Evolutionary conservation across 768 basidiomycete genomes (phyloP), one percentile per base, ranked within the genome.

Genomic region (Xanthoconium stramineum): DNA sequence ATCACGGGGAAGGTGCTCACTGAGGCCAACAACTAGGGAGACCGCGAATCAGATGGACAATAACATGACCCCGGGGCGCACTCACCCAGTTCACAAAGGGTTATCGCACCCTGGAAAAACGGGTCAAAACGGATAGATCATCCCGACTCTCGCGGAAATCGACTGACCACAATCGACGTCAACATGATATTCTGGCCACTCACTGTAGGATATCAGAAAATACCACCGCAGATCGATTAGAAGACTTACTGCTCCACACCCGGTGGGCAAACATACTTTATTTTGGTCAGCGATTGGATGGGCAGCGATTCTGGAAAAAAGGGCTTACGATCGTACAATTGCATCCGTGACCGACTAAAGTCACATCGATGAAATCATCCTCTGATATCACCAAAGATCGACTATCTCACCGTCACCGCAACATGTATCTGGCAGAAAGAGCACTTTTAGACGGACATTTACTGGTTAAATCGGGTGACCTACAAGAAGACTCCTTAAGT

Each of bases 401-500:
- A 13, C 38, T 24, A 2, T 64, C 79, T 68, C 58, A 83, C 82
- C 35, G 83, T 85, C 11, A 79, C 71, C 0, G 76, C 71, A 13
- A 83, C 78, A 66, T 84, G 81, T 19, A 79, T 65, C 82, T 85
- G 33, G 33, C 10, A 33, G n/a, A 29, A 38, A 43, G 14, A 35
- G 15, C 2, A 2, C 7, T 37, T 46, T 52, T 8, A 56, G 36
- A 45, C 15, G 11, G 6, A 14, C 1, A 14, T 15, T 13, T 50
- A 8, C 49, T 20, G 15, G 43, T 35, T 10, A 47, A 45, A 32
- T 7, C 24, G 42, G 30, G 12, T 35, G 60, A 64, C 81, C 67
- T 60, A 83, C 83, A n/a, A 81, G 68, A 19, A 83, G 64, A 58
- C 81, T 83, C 82, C 82, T 83, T 54, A 30, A 17, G 13, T 40